Conservation (phyloP, 257 asterid genomes). For the Solanum chiquidenum region DNA sequence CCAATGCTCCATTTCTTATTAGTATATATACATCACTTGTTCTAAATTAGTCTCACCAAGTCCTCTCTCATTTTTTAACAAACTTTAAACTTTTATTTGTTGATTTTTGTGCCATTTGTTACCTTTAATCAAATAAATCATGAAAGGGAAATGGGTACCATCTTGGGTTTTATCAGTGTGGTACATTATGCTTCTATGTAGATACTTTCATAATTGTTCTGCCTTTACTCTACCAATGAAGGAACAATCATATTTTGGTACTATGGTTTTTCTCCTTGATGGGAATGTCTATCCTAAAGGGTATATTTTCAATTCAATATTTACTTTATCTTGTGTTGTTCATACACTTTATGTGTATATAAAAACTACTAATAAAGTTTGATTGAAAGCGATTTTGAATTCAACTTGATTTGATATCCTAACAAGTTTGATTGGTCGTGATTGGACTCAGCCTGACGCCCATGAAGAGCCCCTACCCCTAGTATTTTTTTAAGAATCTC, state of each 20-base stretch:
- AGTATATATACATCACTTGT: neutral
- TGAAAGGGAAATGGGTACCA: neutral
- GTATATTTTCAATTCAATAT: conserved; percentile 8
- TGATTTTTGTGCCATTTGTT: neutral
- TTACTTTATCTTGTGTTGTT: neutral
- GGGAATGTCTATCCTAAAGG: conserved; percentile 88
- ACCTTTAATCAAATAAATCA: neutral
- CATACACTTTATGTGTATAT: neutral
- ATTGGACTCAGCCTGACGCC: too few relatives aligned
- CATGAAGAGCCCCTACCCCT: neutral
- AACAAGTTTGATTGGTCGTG: too few relatives aligned
- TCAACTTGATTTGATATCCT: neutral
- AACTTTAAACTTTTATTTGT: neutral
- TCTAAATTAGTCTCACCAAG: neutral
- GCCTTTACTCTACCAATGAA: neutral
- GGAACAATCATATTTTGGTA: neutral
- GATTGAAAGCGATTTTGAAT: neutral
- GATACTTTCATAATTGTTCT: neutral
- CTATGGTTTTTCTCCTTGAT: conserved; percentile 56
- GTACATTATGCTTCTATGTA: neutral
- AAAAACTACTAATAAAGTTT: neutral
- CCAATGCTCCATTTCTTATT: neutral
- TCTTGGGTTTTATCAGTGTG: neutral
- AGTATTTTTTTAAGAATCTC: neutral
- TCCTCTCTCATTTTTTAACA: neutral